These are phyloP conservation scores for Phenoliferia sp. DNA, from an alignment of 1,284 basidiomycete species.

Conservation along the genomic window DNA sequence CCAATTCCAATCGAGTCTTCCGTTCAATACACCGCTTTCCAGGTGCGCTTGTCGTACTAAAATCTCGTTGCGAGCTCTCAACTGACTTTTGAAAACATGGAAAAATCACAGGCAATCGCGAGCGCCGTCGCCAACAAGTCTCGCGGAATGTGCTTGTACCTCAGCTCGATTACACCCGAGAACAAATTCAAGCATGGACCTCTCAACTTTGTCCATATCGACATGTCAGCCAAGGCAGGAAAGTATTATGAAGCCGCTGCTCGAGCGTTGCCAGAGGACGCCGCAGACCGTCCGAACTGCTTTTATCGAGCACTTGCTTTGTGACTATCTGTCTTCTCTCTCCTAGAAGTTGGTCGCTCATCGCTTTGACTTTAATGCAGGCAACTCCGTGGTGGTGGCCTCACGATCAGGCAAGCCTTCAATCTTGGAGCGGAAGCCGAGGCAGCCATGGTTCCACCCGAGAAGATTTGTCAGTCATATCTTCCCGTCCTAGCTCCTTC, in stretches of 20 bases:
- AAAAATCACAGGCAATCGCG: not conserved
- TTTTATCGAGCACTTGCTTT: not conserved
- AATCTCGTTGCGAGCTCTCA: not conserved
- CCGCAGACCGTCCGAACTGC: not conserved
- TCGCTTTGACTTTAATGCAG: not conserved
- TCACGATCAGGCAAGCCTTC: not conserved
- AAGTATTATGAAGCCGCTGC: not conserved
- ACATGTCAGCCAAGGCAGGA: not conserved
- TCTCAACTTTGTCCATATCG: not conserved
- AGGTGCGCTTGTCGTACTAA: not conserved
- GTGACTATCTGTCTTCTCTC: not conserved
- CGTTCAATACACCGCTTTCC: not conserved
- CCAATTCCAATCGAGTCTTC: not conserved
- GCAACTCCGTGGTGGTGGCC: not conserved
- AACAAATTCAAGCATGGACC: not conserved
- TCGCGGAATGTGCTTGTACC: not conserved
- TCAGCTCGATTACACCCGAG: not conserved
- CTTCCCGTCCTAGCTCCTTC: not conserved
- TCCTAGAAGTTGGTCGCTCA: too few relatives aligned
- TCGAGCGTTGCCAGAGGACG: not conserved
- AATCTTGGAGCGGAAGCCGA: not conserved
- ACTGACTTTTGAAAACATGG: not conserved
- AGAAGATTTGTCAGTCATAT: not conserved
- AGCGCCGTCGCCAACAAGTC: not conserved
- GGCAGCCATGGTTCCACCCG: not conserved